Evolutionary conservation across 495 filamentous ascomycete genomes (phyloP).

Genomic region (Saxophila tyrrhenica): DNA sequence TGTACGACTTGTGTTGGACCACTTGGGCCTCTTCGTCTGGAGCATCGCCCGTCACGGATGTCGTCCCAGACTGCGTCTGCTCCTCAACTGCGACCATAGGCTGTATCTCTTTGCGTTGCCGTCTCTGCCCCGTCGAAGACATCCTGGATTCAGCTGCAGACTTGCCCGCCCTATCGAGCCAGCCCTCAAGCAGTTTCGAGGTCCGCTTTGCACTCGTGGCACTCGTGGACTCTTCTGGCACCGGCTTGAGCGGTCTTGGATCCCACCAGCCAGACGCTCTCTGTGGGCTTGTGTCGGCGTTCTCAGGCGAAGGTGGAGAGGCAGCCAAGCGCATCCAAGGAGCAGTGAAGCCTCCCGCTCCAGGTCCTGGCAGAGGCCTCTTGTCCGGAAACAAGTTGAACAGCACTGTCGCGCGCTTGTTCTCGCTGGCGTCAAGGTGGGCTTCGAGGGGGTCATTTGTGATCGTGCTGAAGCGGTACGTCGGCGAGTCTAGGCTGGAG

Average conservation of each 20-base stretch:
- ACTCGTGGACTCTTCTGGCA: background rate
- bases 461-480: background rate
- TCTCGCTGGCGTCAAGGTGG: conserved; percentile 9
- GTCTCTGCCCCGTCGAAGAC: background rate
- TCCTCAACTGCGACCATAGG: background rate
- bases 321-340: conserved; percentile 1
- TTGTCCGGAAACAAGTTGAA: conserved; percentile 2
- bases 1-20: conserved; percentile 26
- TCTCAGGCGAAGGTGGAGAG: background rate
- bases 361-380: background rate
- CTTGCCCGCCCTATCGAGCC: conserved; percentile 9
- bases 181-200: conserved; percentile 2
- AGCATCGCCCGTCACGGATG: conserved; percentile 3
- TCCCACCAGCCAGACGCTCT: background rate
- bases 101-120: background rate
- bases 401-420: conserved; percentile 11
- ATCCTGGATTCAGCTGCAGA: conserved; percentile 8
- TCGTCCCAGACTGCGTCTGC: conserved; percentile 12
- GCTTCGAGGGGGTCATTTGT: conserved; percentile 8
- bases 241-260: background rate
- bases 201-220: background rate
- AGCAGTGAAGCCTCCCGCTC: background rate
- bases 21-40: background rate
- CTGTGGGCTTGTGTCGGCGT: background rate
- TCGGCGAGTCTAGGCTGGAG: conserved; percentile 1